Conservation (phyloP, 352 stramenopile genomes). For the Globisporangium splendens region DNA sequence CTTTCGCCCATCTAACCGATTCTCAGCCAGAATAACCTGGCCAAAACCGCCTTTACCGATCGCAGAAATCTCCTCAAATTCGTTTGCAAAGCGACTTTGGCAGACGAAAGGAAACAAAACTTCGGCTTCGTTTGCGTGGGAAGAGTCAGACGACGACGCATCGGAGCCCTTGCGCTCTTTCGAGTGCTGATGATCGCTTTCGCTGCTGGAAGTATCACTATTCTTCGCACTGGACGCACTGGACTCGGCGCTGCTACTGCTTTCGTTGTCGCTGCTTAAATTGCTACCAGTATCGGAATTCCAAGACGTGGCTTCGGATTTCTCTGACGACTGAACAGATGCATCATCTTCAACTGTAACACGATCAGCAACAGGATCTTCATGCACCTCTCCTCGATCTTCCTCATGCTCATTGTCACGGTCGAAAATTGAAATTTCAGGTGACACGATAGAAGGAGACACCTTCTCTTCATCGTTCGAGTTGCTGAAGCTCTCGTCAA, state of each 20-base stretch:
- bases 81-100: conserved; percentile 79
- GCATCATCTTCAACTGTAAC: conserved; percentile 23
- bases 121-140: conserved; percentile 44
- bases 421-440: conserved; percentile 23
- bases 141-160: conserved; percentile 53
- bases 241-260: conserved; percentile 9
- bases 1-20: conserved; percentile 90
- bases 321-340: conserved; percentile 20
- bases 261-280: conserved; percentile 12
- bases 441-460: conserved; percentile 8
- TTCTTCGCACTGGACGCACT: conserved; percentile 9
- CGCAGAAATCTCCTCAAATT: conserved; percentile 80
- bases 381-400: not conserved
- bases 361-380: conserved; percentile 6
- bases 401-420: conserved; percentile 6
- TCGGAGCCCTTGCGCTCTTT: conserved; percentile 38
- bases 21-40: conserved; percentile 92
- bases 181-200: conserved; percentile 3
- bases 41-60: conserved; percentile 93
- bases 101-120: conserved; percentile 84
- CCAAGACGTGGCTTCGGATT: conserved; percentile 35
- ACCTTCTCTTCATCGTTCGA: conserved; percentile 24
- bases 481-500: conserved; percentile 21
- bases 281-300: conserved; percentile 35
- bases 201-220: conserved; percentile 10